Conservation (phyloP, 2,329 filamentous ascomycete genomes). For the Colletotrichum simmondsii region DNA sequence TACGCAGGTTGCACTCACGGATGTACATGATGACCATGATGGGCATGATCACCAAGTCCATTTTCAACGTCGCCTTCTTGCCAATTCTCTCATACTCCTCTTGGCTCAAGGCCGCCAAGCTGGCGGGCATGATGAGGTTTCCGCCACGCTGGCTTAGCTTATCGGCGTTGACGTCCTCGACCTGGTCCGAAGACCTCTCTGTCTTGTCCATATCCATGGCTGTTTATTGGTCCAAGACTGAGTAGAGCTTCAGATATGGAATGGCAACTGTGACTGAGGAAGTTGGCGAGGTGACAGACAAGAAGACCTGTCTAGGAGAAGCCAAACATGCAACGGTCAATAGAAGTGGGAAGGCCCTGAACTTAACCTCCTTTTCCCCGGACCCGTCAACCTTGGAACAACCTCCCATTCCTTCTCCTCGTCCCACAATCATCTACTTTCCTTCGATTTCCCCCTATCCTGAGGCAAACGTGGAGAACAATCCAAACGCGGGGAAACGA, state of each 20-base stretch:
- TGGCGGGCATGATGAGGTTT: conserved; percentile 34
- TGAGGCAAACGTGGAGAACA: conserved; percentile 3
- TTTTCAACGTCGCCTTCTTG: conserved; percentile 33
- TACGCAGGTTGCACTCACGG: background rate
- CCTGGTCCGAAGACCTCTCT: conserved; percentile 15
- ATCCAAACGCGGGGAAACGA: conserved; percentile 20
- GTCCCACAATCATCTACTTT: background rate
- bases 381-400: background rate
- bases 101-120: conserved; percentile 34
- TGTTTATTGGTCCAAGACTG: background rate
- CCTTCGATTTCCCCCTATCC: background rate
- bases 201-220: conserved; percentile 14
- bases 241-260: no score
- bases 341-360: background rate
- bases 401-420: background rate
- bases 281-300: background rate
- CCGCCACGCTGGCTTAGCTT: conserved; percentile 3
- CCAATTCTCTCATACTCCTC: conserved; percentile 36
- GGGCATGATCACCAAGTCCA: conserved; percentile 40
- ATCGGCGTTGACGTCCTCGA: conserved; percentile 17
- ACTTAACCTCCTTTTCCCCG: background rate
- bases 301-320: background rate
- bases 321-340: background rate
- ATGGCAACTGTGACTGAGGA: background rate
- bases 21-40: conserved; percentile 41